A percentile compares a stretch with the other conserved stretches of the same genome.
These are phyloP conservation scores for Pseudomassariella vexata DNA, from an alignment of 2,329 filamentous ascomycete genomes.

Conservation along the genomic window DNA sequence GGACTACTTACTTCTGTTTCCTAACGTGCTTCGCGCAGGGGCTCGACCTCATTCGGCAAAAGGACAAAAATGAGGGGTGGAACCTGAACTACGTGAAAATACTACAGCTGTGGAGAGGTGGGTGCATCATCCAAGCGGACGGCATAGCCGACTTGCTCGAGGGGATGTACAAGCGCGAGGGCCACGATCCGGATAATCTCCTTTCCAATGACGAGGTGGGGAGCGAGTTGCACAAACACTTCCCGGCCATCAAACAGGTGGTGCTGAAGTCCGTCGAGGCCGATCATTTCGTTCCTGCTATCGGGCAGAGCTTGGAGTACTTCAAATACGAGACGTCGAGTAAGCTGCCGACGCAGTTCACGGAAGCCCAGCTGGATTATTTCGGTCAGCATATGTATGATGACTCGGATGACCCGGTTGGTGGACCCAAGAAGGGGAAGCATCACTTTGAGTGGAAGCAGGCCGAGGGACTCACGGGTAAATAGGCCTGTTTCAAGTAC, in stretches of 20 bases:
- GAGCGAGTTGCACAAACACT: slow-evolving; percentile 45
- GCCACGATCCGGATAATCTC: slow-evolving; percentile 37
- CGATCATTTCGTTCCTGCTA: slow-evolving; percentile 54
- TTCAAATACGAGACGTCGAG: slow-evolving; percentile 57
- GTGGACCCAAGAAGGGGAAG: slow-evolving; percentile 47
- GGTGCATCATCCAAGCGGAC: slow-evolving; percentile 67
- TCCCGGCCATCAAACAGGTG: slow-evolving; percentile 47
- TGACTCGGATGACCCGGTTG: slow-evolving; percentile 45
- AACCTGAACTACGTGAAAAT: slow-evolving; percentile 44
- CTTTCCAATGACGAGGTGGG: slow-evolving; percentile 39
- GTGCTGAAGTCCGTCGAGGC: slow-evolving; percentile 47
- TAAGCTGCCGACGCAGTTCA: slow-evolving; percentile 60
- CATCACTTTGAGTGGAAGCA: slow-evolving; percentile 59
- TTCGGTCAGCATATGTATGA: slow-evolving; percentile 66
- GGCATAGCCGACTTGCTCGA: slow-evolving; percentile 56
- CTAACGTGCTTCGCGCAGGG: slow-evolving; percentile 61
- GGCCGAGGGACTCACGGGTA: slow-evolving; percentile 17
- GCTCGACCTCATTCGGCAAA: slow-evolving; percentile 55
- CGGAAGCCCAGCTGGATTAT: slow-evolving; percentile 66
- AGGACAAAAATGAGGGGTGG: slow-evolving; percentile 55
- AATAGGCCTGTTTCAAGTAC: slow-evolving; percentile 3
- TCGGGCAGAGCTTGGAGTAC: slow-evolving; percentile 61
- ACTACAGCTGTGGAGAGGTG: slow-evolving; percentile 60
- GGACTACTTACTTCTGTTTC: slow-evolving; percentile 56
- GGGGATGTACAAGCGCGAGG: slow-evolving; percentile 30